These are phyloP conservation scores for Cinnamomum micranthum DNA, from an alignment of 164 flowering plant species.

Conservation along the genomic window DNA sequence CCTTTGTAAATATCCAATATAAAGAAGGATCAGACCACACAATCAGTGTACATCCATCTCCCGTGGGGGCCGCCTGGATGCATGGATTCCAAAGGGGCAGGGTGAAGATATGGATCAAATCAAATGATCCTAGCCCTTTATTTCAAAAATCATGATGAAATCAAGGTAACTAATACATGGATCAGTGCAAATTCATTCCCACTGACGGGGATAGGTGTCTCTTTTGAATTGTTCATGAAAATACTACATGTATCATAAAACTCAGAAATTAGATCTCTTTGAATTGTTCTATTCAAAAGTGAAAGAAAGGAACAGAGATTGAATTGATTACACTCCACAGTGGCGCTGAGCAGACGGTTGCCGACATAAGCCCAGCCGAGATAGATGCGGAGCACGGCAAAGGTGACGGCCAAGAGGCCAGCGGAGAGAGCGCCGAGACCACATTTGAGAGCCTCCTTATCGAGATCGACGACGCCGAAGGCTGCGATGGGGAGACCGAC, in stretches of 20 bases:
- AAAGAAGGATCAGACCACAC: neutral
- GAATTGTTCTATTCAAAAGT: neutral
- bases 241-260: no score
- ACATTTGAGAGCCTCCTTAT: constrained; percentile 46
- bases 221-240: no score
- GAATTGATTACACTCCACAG: constrained; percentile 65
- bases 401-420: constrained; percentile 61
- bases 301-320: neutral
- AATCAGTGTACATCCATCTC: no score
- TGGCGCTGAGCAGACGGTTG: constrained; percentile 88
- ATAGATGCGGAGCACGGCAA: constrained; percentile 86
- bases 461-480: constrained; percentile 55
- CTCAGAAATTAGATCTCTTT: no score
- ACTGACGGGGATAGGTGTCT: no score
- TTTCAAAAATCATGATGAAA: no score
- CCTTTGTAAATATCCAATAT: neutral
- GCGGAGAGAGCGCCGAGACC: constrained; percentile 53
- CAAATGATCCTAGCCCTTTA: no score
- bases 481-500: constrained; percentile 83
- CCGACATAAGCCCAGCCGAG: constrained; percentile 98
- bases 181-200: no score
- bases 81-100: no score
- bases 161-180: no score
- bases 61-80: no score
- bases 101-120: no score